Percentiles rank a stretch among this genome's conserved stretches.
These are phyloP conservation scores for Xylaria sp. DNA, from an alignment of 2,329 filamentous ascomycete genomes.

Conservation along the genomic window DNA sequence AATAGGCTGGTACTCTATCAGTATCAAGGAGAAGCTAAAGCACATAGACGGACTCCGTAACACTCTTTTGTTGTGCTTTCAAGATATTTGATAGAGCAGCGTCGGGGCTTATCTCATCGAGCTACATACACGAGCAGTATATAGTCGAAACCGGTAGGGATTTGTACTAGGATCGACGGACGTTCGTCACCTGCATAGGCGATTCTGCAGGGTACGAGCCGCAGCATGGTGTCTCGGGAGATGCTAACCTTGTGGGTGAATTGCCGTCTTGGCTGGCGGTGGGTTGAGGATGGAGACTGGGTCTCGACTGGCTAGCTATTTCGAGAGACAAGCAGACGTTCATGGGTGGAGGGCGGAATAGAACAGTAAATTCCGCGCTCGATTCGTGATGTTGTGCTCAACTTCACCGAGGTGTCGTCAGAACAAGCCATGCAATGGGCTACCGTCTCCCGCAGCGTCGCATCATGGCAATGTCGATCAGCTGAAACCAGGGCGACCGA, in stretches of 20 bases:
- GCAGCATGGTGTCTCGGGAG: slow-evolving; percentile 16
- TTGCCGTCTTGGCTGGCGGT: slow-evolving; percentile 15
- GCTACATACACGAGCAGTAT: neutral
- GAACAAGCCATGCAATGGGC: neutral
- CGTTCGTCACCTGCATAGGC: slow-evolving; percentile 11
- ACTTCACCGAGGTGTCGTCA: slow-evolving; percentile 9
- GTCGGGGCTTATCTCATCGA: neutral
- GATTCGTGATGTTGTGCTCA: slow-evolving; percentile 6
- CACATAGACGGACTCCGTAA: neutral
- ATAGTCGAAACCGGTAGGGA: neutral
- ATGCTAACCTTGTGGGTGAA: slow-evolving; percentile 8
- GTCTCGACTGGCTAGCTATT: slow-evolving; percentile 1
- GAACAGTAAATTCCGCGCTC: neutral
- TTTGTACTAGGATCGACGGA: neutral
- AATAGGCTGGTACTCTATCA: neutral
- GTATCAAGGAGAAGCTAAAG: neutral
- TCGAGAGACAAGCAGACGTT: neutral
- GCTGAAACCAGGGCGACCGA: slow-evolving; percentile 37
- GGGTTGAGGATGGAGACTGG: neutral
- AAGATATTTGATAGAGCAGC: neutral
- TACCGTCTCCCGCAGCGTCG: slow-evolving; percentile 5
- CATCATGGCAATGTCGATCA: slow-evolving; percentile 15
- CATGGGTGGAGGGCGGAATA: neutral
- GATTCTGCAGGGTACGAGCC: slow-evolving; percentile 19
- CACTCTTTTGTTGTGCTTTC: neutral